Base-by-base conservation (phyloP, 2,329 filamentous ascomycete species). In the Emmonsiellopsis sp. region DNA sequence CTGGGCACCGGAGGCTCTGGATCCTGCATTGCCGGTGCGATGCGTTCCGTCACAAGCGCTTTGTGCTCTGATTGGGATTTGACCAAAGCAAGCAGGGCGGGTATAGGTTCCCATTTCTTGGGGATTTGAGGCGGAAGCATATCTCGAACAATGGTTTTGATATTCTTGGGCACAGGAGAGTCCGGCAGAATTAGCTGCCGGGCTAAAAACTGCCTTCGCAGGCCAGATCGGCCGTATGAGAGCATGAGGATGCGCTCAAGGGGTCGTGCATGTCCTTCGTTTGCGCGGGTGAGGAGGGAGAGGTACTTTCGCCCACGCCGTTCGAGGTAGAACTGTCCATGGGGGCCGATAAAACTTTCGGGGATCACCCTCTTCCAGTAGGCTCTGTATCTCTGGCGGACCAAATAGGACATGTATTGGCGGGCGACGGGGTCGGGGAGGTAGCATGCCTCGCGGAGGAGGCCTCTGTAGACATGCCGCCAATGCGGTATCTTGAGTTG, bases 371-470 rank as follows among this genome's bases (percentile, higher is more conserved):
- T 56, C 32, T 57, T 52, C 26, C 59, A 37, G 57, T 73, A 70
- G 32, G 73, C 67, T 50, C 74, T 73, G 65, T 79, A 83, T 57
- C 76, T 71, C 37, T 62, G 57, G 35, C 77, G 57, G 44, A 79
- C 67, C 64, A 81, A 71, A 50, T 70, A 61, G 54, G 70, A 71
- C 64, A 80, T 71, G 66, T 77, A 79, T 34, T 59, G 52, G 58
- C 77, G 74, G 40, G 80, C 78, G 54, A 73, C 66, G 1, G 77
- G 72, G 61, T 84, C 81, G 31, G 82, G 81, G 40, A 85, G 76
- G 60, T 84, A 84, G 53, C 77, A 75, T 57, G 74, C 75, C 68
- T 84, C 78, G 55, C 82, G 77, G 40, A 84, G 74, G 8, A 82
- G 72, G 26, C 76, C 72, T 48, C 82, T 79, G 58, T 81, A 72